Percentiles rank a stretch among this genome's conserved stretches.
Conservation (phyloP, 805 yeast species). For the Tetrapisispora pingtungensis region DNA sequence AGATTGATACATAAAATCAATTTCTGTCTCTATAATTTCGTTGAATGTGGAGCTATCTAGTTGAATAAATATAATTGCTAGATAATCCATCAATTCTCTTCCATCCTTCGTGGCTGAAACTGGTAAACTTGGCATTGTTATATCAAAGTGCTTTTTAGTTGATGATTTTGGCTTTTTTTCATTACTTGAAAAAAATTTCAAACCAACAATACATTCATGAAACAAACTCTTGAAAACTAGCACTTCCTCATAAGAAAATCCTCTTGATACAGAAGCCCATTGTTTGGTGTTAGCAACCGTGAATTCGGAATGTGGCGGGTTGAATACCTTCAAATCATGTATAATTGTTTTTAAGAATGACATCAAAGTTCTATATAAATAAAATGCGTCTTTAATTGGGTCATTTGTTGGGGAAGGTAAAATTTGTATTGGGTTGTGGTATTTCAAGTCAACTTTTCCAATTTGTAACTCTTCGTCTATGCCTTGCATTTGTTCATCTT, state of each 20-base stretch:
- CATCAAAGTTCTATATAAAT: constrained; percentile 77
- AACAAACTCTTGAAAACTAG: constrained; percentile 65
- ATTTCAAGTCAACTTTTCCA: constrained; percentile 39
- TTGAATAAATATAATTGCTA: constrained; percentile 88
- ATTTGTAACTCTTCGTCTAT: constrained; percentile 11
- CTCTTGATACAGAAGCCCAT: constrained; percentile 83
- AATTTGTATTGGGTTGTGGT: constrained; percentile 49
- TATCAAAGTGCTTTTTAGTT: constrained; percentile 39
- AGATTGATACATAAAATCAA: constrained; percentile 65
- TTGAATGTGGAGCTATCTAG: constrained; percentile 93
- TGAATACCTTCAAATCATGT: constrained; percentile 79
- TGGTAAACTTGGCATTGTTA: constrained; percentile 74
- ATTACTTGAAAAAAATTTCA: constrained; percentile 57
- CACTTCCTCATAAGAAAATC: constrained; percentile 77
- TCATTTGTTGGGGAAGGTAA: constrained; percentile 42
- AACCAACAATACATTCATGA: constrained; percentile 74
- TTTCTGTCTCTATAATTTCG: constrained; percentile 76
- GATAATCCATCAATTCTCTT: constrained; percentile 88
- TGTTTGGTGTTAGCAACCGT: constrained; percentile 42
- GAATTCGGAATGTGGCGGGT: constrained; percentile 61
- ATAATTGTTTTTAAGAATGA: constrained; percentile 84
- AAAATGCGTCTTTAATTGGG: constrained; percentile 79
- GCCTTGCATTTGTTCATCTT: constrained; percentile 16
- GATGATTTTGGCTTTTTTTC: constrained; percentile 20
- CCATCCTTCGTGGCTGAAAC: constrained; percentile 86